Evolutionary conservation across 805 yeast species (phyloP), one percentile per base, ranked within the genome.

Genomic region (Spathaspora arborariae): DNA sequence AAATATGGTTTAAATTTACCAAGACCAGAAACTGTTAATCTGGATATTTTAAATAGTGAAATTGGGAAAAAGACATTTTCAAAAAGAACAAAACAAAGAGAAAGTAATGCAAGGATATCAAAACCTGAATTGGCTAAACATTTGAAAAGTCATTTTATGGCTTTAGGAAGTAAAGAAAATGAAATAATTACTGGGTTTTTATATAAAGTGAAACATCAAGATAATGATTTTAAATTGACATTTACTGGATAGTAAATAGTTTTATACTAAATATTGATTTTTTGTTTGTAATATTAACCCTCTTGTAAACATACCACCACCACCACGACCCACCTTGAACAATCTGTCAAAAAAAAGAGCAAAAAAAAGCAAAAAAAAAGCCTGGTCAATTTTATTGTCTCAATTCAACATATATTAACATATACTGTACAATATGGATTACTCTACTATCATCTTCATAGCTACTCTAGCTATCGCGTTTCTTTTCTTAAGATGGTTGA

Each of bases 101-200:
- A 52, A 42, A 45, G 54, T 7, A 52, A 60, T 35, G 71, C 71
- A 41, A 65, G 88, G 40, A 71, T 83, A 7, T 58, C 81, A 41
- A 85, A 83, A 60, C 68, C 68, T 2, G 87, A 82, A 51, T 72
- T 85, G 26, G 85, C 88, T 0, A 63, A 62, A 2, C 75, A 75
- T 20, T 81, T 83, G 20, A 84, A 81, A 64, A 78, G 76, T 46
- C 97, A 92, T 63, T 88, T 91, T 55, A 56, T 75, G 52, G 70
- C 62, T 44, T 50, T 70, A 20, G 75, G 78, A 10, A 81, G 82
- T 3, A 82, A 87, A 55, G 99, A 92, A 59, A 81, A 84, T 48
- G 98, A 92, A 56, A 81, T 86, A 26, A 82, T 92, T 35, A 88
- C 96, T 33, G 90, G 87, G 57, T 94, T 92, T 61, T 73, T 94